Percentiles rank a stretch among this genome's conserved stretches.
These are phyloP conservation scores for Ophiostoma triangulosporum DNA, from an alignment of 2,329 filamentous ascomycete species.

Conservation along the genomic window DNA sequence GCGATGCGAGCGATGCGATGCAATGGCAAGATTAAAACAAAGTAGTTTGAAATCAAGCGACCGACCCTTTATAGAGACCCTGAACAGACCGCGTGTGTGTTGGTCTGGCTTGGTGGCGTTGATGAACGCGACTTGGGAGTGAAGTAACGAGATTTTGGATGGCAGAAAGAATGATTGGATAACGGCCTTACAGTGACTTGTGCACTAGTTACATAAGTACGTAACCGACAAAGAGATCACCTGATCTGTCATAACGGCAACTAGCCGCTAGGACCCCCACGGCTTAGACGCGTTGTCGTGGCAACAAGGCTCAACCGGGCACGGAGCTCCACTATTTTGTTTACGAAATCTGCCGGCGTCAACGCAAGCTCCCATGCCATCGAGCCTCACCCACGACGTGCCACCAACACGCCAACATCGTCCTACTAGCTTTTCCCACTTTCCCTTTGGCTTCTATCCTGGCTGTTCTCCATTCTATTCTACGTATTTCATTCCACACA, in stretches of 20 bases:
- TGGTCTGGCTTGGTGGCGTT: neutral
- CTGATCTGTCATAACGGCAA: no score
- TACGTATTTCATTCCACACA: neutral
- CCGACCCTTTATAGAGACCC: no score
- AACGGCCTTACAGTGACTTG: no score
- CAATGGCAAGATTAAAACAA: neutral
- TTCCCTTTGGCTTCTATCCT: neutral
- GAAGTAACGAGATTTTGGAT: neutral
- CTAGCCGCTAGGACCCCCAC: no score
- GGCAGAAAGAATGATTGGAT: no score
- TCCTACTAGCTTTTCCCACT: neutral
- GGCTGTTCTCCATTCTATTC: neutral
- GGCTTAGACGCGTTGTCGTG: slow-evolving; percentile 11
- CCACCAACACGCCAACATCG: neutral
- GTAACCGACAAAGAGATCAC: no score
- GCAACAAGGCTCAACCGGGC: slow-evolving; percentile 5
- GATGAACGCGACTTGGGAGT: neutral
- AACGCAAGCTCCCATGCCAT: slow-evolving; percentile 8
- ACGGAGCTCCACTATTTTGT: neutral
- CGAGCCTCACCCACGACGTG: slow-evolving; percentile 5
- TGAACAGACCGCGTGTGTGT: neutral
- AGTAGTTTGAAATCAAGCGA: no score
- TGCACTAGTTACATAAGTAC: no score
- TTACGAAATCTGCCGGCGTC: neutral
- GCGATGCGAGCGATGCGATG: neutral